Base-by-base conservation (phyloP, 257 asterid genomes). In the Scutellaria minor region DNA sequence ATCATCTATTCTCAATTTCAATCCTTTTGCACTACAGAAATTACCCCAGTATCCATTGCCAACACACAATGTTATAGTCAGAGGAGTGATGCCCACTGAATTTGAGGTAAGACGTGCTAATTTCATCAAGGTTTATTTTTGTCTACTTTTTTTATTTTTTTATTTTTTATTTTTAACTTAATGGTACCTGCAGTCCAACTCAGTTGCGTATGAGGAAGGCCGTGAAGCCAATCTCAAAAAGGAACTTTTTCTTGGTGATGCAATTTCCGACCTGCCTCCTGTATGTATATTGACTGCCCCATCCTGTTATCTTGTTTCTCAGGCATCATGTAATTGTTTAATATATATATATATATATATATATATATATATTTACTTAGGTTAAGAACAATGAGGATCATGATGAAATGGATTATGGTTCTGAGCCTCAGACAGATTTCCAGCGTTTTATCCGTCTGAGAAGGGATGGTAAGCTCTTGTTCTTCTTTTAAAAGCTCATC, bases 1-100 rank as follows among this genome's bases (percentile, higher is more conserved):
- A 37, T 45, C 59, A 39, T 5, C 40, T 12, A 27, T 67, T 6
- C 42, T 31, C n/a, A 39, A 52, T 9, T 71, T 6, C 18, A 14
- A 72, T 27, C 65, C 6, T 47, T 46, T 53, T 70, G 7, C 42
- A 39, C 74, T 69, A 31, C 81, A 92, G 96, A 85, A 77, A 9
- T 64, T 93, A 58, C 98, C 98, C 6, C 88, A 83, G 35, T 93
- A 89, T 39, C 96, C 98, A 0, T 77, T 93, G 75, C 98, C 98
- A 3, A 90, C 98, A 9, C 97, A 93, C 54, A 65, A 82, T 40
- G 95, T 81, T 35, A 79, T 81, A 15, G 75, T 64, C 12, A 76
- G 98, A 72, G 93, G 97, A 37, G 77, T 35, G 44, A 46, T 57
- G 44, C 98, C 97, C 0, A 59, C 59, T 14, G 95, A 87, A 55